Conservation (phyloP, 345 rosid species). For the Eutrema japonicum region DNA sequence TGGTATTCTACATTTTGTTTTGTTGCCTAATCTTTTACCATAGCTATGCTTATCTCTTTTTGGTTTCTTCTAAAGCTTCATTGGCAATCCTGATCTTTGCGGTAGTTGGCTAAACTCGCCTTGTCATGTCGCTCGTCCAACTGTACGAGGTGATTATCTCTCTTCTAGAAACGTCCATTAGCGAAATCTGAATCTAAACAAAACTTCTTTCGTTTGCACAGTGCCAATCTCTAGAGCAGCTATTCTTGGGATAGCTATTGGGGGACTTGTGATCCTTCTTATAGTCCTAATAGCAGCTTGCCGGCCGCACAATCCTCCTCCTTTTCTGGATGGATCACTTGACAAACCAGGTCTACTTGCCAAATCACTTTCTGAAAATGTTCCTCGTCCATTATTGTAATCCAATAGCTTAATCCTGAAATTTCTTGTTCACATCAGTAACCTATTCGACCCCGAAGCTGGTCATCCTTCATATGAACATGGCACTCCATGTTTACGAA, state of each 20-base stretch:
- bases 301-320: slow-evolving; percentile 67
- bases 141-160: slow-evolving; percentile 67
- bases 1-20: neutral
- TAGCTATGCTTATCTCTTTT: neutral
- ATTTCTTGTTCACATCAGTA: slow-evolving; percentile 48
- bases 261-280: slow-evolving; percentile 83
- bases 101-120: slow-evolving; percentile 75
- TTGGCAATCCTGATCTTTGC: slow-evolving; percentile 83
- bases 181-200: neutral
- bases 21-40: neutral
- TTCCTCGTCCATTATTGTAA: neutral
- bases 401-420: slow-evolving; percentile 23
- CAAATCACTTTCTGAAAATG: neutral
- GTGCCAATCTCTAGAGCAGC: slow-evolving; percentile 88
- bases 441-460: slow-evolving; percentile 76
- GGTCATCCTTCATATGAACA: slow-evolving; percentile 93
- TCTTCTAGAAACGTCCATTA: neutral
- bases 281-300: slow-evolving; percentile 83
- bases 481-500: slow-evolving; percentile 97
- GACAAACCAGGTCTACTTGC: slow-evolving; percentile 78
- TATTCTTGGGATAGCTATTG: slow-evolving; percentile 89
- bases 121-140: slow-evolving; percentile 59
- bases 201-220: slow-evolving; percentile 39
- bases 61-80: slow-evolving; percentile 54
- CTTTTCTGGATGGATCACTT: slow-evolving; percentile 71